Conservation (phyloP, 176 grass and related monocot species). For the Cymbopogon citratus region DNA sequence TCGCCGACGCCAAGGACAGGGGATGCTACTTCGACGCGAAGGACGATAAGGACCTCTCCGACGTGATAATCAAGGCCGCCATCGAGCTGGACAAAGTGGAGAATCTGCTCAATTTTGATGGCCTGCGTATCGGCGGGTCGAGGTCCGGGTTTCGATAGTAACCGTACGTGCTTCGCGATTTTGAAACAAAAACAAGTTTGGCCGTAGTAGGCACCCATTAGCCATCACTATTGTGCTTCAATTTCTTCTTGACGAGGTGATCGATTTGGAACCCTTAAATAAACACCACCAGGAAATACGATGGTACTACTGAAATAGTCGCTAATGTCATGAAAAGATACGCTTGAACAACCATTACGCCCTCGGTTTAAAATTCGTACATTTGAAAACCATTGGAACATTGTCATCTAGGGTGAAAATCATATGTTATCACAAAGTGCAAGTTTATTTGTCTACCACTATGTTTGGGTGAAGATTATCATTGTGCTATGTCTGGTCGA, state of each 20-base stretch:
- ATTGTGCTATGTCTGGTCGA: neutral
- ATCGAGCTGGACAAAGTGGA: slow-evolving; percentile 35
- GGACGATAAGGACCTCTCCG: slow-evolving; percentile 36
- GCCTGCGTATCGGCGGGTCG: slow-evolving; percentile 8
- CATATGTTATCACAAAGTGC: too few species aligned
- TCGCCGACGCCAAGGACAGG: slow-evolving; percentile 41
- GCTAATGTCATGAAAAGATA: too few species aligned
- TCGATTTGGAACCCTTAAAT: neutral
- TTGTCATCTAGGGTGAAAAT: too few species aligned
- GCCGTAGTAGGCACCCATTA: neutral
- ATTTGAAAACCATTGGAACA: too few species aligned
- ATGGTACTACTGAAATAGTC: neutral
- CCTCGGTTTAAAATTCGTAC: too few species aligned
- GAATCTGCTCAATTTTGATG: neutral
- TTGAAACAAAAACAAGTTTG: neutral
- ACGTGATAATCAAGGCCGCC: slow-evolving; percentile 16
- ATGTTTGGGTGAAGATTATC: neutral
- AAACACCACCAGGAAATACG: neutral
- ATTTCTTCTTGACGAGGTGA: neutral
- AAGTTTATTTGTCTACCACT: too few species aligned
- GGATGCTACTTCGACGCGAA: slow-evolving; percentile 29
- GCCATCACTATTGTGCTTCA: neutral
- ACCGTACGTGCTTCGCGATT: neutral
- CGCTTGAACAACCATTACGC: too few species aligned
- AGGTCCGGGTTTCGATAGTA: neutral